Percentiles rank a stretch among this genome's conserved stretches.
Evolutionary conservation across 1,284 basidiomycete species (phyloP).

Genomic region (Boletus albobrunnescens): DNA sequence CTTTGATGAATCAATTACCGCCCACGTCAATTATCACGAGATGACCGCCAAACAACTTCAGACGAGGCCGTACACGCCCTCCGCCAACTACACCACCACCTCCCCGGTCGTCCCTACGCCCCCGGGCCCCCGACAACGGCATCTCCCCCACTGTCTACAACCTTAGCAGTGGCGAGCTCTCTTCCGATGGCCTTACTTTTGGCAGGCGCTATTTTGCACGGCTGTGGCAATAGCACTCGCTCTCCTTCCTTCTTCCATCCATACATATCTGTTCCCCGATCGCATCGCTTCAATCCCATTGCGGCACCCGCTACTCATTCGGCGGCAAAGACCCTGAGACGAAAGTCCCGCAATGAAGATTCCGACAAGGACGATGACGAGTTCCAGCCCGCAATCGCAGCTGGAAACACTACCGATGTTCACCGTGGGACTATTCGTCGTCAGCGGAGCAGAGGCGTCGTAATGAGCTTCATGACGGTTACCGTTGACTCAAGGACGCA

Average conservation of each 20-base stretch:
- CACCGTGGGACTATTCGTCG: background rate
- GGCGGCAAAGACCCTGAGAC: constrained; percentile 20
- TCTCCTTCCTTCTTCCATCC: constrained; percentile 52
- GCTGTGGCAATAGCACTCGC: constrained; percentile 62
- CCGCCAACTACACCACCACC: constrained; percentile 44
- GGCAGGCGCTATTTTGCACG: too few relatives aligned
- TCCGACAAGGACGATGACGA: background rate
- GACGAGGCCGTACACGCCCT: constrained; percentile 58
- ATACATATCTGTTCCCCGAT: constrained; percentile 61
- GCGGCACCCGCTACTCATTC: constrained; percentile 46
- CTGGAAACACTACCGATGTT: background rate
- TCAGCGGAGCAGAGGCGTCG: background rate
- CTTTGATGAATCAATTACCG: too few relatives aligned
- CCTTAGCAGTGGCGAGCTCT: constrained; percentile 62
- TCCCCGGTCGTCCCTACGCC: constrained; percentile 67
- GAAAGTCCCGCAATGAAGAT: too few relatives aligned
- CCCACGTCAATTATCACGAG: too few relatives aligned
- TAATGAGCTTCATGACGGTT: background rate
- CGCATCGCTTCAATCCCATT: constrained; percentile 72
- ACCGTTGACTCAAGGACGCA: background rate
- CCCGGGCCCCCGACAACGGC: constrained; percentile 60
- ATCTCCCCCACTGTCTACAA: constrained; percentile 62
- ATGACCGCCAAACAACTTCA: too few relatives aligned
- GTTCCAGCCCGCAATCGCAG: background rate
- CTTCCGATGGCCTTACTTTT: constrained; percentile 62